Evolutionary conservation across 768 basidiomycete genomes (phyloP), one percentile per base, ranked within the genome.

Genomic region (Psilocybe cyanescens): DNA sequence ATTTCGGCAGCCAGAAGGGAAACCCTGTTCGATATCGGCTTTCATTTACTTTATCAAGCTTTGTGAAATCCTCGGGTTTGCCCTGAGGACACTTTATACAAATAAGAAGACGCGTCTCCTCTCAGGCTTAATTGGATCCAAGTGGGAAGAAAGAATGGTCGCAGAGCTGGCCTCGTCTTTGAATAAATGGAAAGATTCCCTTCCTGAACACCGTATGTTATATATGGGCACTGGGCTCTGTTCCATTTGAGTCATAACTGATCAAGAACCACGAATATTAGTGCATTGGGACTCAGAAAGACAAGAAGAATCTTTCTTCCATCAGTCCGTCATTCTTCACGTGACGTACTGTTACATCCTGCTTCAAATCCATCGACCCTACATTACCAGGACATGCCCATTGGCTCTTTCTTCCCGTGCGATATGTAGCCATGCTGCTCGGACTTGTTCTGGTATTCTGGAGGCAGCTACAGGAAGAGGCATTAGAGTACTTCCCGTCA

Each of bases 291-390:
- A 65, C 60, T 59, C 61, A 2, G 55, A 55, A 24, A 71, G 68
- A 14, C 64, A 68, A 28, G 65, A 80, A 51, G 33, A 49, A 14
- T 57, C 66, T 1, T 78, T 78, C 61, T 76, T 89, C 68, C 75
- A 79, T 44, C 86, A 88, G 70, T 84, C 85, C 1, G 85, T 83
- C 0, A 68, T 71, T 9, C 75, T 91, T 6, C 72, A 80, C 61
- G 65, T 68, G 4, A 68, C 69, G 12, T 78, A 72, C 60, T 77
- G 87, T 68, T 79, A 85, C 41, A 67, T 81, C 11, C 83, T 87
- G 69, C 90, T 91, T 62, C 78, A 87, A 55, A 78, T 89, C 48
- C 89, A 92, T 70, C 83, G 90, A 8, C 87, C 89, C 0, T 91
- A 90, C 73, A 79, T 92, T 4, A 71, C 75, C 9, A 79, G 76